Evolutionary conservation across 495 filamentous ascomycete genomes (phyloP), one percentile per base, ranked within the genome.

Genomic region (Hyaloscypha finlandica): DNA sequence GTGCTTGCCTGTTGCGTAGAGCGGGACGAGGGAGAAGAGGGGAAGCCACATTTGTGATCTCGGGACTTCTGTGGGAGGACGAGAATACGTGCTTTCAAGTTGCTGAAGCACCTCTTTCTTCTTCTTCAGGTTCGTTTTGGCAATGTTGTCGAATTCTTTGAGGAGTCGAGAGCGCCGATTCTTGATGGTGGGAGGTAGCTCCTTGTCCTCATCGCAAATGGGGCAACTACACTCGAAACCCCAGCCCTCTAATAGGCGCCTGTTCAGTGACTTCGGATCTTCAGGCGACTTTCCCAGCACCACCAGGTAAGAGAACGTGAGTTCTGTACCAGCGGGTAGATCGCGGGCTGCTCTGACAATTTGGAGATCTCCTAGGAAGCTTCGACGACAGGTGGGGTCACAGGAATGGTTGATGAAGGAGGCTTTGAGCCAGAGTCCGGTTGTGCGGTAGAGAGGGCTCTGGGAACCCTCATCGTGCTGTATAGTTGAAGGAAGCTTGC

Each of bases 281-380:
- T 48, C 42, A 19, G 16, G 16, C 16, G 16, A 14, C 16, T 48
- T 48, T 16, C 42, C 16, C 9, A 48, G 8, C 8, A 37, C 35
- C 35, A 1, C 35, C 12, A 37, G 12, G 35, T 37, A 37, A 8
- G 35, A 63, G 57, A 66, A 68, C 5, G 77, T 81, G 25, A 89
- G 53, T 66, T 89, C 86, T 11, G 83, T 83, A 61, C 81, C 75
- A 0, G 75, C 58, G 6, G 73, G 69, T 6, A 90, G 71, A 71
- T 85, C 76, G 19, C 67, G 66, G 9, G 76, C 68, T 0, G 86
- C 85, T 16, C 85, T 83, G 45, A 86, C 68, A 57, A 88, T 77
- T 74, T 82, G 79, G 77, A 90, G 80, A 68, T 89, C 86, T 52
- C 86, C 85, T 66, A 88, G 84, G 74, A 87, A 88, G 33, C 78